Percentiles rank a stretch among this genome's conserved stretches.
Conservation (phyloP, 139 green algal genomes). For the Chlamydomonas eustigma region DNA sequence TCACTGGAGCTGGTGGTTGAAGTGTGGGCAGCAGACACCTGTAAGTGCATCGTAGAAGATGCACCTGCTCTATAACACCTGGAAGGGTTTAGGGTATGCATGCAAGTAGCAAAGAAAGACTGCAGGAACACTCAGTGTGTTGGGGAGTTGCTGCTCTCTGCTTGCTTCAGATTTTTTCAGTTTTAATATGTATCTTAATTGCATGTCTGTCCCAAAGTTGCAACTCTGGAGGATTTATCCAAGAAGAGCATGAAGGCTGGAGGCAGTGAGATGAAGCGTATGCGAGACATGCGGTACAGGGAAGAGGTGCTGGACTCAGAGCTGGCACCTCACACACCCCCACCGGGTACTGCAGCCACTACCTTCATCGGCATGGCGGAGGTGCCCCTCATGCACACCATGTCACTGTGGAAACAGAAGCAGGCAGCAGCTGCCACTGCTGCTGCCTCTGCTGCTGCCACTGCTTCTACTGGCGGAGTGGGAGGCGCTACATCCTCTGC, state of each 20-base stretch:
- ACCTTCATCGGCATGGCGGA: background rate
- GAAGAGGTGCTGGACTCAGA: background rate
- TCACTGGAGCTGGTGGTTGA: background rate
- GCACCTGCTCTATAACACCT: background rate
- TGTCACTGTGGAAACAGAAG: background rate
- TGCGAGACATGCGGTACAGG: too few species aligned
- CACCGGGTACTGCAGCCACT: background rate
- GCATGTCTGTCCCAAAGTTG: background rate
- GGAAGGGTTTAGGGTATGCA: background rate
- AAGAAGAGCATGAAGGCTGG: background rate
- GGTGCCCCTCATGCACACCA: constrained; percentile 3
- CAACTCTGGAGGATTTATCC: too few species aligned
- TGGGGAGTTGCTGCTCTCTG: background rate
- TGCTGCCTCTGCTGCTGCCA: too few species aligned
- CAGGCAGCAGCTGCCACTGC: background rate
- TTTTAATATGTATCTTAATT: background rate
- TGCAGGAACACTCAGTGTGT: background rate
- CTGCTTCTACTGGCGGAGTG: too few species aligned
- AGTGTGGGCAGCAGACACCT: background rate
- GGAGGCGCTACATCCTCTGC: too few species aligned
- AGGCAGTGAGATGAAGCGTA: background rate
- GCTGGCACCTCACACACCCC: background rate
- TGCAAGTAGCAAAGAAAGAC: background rate
- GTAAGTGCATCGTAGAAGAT: background rate
- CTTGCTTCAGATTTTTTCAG: background rate